phyloP scores from a whole-genome alignment of 2,329 filamentous ascomycete species.

The Neurospora sp. region DNA sequence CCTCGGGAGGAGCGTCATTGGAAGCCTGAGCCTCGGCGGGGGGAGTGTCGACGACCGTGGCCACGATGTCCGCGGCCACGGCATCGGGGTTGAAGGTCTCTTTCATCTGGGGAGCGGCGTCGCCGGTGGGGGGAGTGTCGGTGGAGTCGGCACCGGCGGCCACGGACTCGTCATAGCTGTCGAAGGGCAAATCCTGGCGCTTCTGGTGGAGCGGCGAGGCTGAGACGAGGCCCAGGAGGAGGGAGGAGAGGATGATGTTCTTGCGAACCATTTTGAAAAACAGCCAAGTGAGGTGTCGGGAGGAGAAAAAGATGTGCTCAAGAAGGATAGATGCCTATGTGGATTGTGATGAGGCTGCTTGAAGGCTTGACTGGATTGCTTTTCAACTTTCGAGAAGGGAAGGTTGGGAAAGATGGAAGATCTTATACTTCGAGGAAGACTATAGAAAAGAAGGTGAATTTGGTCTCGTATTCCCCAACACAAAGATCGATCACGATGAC shows the following conservation, averaged over 20 bases:
- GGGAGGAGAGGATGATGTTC: constrained; percentile 3
- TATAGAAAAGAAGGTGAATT: background rate
- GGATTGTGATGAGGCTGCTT: background rate
- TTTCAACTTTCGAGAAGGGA: background rate
- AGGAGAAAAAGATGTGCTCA: background rate
- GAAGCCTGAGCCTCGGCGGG: background rate
- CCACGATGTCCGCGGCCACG: background rate
- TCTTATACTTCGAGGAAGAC: background rate
- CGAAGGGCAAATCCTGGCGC: constrained; percentile 2
- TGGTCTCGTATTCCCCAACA: background rate
- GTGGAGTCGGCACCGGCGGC: background rate
- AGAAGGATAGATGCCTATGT: background rate
- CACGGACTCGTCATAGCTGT: constrained; percentile 1
- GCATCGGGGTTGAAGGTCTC: background rate
- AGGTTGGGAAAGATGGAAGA: background rate
- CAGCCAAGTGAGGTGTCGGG: background rate
- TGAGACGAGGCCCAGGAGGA: constrained; percentile 2
- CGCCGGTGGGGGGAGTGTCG: background rate
- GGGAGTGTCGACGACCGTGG: background rate
- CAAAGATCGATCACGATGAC: background rate
- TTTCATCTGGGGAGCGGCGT: background rate
- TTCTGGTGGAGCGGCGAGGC: constrained; percentile 2
- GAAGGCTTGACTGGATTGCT: background rate
- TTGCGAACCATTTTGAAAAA: background rate
- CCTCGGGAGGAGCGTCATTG: background rate